phyloP scores from a whole-genome alignment of 352 stramenopile genomes.

The Thraustotheca clavata region DNA sequence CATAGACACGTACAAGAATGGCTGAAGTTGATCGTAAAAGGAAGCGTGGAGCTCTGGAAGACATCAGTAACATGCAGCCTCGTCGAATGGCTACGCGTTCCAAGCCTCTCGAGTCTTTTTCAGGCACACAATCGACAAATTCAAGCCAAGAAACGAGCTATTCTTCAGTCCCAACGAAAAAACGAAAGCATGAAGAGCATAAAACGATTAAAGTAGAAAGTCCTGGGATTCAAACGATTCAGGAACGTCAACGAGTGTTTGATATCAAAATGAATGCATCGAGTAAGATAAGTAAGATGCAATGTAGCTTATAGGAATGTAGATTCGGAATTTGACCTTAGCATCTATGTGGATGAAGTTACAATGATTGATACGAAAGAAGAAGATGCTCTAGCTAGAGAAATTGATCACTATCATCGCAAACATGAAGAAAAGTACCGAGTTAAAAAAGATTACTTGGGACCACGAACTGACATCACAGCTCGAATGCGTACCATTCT shows the following conservation, averaged over 20 bases:
- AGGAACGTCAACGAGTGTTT: constrained; percentile 14
- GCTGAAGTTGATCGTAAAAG: constrained; percentile 37
- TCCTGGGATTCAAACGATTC: neutral
- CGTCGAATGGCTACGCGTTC: constrained; percentile 29
- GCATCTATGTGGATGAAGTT: constrained; percentile 41
- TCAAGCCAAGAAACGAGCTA: constrained; percentile 7
- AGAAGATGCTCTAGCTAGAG: constrained; percentile 33
- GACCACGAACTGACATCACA: constrained; percentile 96
- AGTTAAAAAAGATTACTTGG: constrained; percentile 48
- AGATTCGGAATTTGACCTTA: constrained; percentile 63
- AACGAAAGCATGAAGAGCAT: constrained; percentile 18
- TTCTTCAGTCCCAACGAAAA: constrained; percentile 20
- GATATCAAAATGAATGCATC: constrained; percentile 17
- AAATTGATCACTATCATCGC: constrained; percentile 54
- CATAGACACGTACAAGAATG: no score
- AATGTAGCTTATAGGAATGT: neutral
- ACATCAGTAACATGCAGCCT: constrained; percentile 62
- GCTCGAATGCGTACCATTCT: constrained; percentile 99
- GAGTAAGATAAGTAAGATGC: neutral
- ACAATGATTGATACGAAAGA: constrained; percentile 44
- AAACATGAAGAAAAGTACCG: constrained; percentile 75
- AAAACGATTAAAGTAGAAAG: neutral
- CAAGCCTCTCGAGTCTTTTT: neutral
- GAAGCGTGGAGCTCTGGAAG: constrained; percentile 65
- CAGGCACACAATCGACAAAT: constrained; percentile 25